A percentile compares a stretch with the other conserved stretches of the same genome.
These are phyloP conservation scores for Aspergillus neotritici DNA, from an alignment of 2,329 filamentous ascomycete species.

Conservation along the genomic window DNA sequence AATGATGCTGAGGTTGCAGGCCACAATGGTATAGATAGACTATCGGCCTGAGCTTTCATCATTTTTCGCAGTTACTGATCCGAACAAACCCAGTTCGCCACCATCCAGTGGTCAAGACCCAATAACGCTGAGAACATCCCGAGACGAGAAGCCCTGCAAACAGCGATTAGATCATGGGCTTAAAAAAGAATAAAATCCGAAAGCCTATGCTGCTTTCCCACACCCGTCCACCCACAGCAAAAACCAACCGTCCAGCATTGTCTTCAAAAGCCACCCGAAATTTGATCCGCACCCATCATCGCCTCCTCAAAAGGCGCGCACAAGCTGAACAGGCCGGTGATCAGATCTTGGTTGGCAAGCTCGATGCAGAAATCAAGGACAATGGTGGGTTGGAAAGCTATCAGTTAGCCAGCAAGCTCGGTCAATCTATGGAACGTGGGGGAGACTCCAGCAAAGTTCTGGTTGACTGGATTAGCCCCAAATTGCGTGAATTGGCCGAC, in stretches of 20 bases:
- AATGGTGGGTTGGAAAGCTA: slow-evolving; percentile 56
- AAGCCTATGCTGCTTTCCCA: slow-evolving; percentile 38
- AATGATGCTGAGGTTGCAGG: no score
- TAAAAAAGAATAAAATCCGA: slow-evolving; percentile 28
- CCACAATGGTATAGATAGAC: no score
- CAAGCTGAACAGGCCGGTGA: slow-evolving; percentile 47
- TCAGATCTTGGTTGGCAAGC: slow-evolving; percentile 33
- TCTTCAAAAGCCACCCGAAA: slow-evolving; percentile 55
- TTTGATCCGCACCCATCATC: slow-evolving; percentile 56
- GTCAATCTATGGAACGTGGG: slow-evolving; percentile 55
- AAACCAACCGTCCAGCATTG: slow-evolving; percentile 36
- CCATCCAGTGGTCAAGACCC: no score
- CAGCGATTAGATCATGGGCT: slow-evolving; percentile 19
- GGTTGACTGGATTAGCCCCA: slow-evolving; percentile 51
- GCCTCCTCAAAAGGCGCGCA: slow-evolving; percentile 52
- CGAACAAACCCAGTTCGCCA: no score
- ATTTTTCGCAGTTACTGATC: no score
- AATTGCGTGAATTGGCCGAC: slow-evolving; percentile 19
- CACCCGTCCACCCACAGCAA: slow-evolving; percentile 41
- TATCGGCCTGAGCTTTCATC: no score
- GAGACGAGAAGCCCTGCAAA: not conserved
- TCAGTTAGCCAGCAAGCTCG: slow-evolving; percentile 58
- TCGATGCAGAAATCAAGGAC: slow-evolving; percentile 49
- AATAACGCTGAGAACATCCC: not conserved
- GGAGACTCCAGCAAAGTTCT: slow-evolving; percentile 59